Base-by-base conservation (phyloP, 116 monocot genomes). In the Cymodocea nodosa region DNA sequence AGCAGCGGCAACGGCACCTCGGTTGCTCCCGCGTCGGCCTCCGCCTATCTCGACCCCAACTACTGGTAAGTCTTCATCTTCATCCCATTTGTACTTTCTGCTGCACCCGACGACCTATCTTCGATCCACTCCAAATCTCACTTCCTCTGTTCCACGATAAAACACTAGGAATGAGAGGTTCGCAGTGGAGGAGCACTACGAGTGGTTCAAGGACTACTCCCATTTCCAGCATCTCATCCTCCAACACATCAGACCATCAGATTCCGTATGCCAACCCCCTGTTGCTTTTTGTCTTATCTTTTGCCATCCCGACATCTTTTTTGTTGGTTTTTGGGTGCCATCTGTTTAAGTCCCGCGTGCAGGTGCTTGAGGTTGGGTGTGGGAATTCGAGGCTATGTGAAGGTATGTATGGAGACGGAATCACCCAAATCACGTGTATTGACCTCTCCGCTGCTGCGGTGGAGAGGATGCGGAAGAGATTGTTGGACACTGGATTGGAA, bases 121-220 rank as follows among this genome's bases (percentile, higher is more conserved):
- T 50, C 50, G 1, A 17, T 12, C 20, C 35, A 23, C 2, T 2
- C 56, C 36, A 4, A 35, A 16, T 35, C 53, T 51, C 7, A 25
- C 23, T 63, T 25, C 18, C 51, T 36, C 37, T 6, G 10, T 62
- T 62, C 54, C 17, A 52, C 25, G 23, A 25, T 22, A 57, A 11
- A 24, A 58, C 22, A 58, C 25, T 12, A 95, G 95, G 95, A 77
- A 95, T 61, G 69, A 83, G 67, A 51, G 97, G 35, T 97, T 97
- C 77, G 35, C 78, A 16, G 68, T 70, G 63, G 97, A 97, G 76
- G 97, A 97, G 51, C 91, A 97, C 82, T 91, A 97, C 66, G 97
- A 97, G 75, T 97, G 97, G 97, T 70, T 83, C 62, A 97, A 97
- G 74, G 91, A 91, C 48, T 97, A 88, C 78, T 88, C 88, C 68